Base-by-base conservation (phyloP, 2,329 filamentous ascomycete genomes). In the Aurifilum marmelostoma region DNA sequence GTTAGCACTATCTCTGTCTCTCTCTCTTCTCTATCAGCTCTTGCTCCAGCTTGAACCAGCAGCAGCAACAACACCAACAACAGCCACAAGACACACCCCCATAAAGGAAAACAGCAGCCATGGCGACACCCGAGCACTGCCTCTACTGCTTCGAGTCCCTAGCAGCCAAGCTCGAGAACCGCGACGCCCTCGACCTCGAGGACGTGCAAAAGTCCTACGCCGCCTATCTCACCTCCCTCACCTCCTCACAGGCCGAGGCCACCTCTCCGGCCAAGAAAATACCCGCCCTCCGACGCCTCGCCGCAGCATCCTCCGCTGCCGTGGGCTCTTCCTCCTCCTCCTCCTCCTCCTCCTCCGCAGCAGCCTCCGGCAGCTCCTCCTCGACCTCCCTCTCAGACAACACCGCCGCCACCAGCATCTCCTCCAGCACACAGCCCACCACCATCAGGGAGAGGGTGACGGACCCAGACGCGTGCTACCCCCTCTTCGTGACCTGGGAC, bases 401-500 rank as follows among this genome's bases (percentile, higher is more conserved):
- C 67, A 70, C 73, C 3, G 75, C 76, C 14, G 74, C 77, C 1
- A 81, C 82, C 9, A 77, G 81, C 47, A 73, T 76, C 59, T 72
- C 32, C 72, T 73, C 76, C 59, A 71, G 12, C 72, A 73, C 76
- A 11, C n/a, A n/a, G n/a, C 72, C 75, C 41, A 75, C 75, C 2
- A 72, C 73, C 21, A 76, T 74, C 64, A 69, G 75, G 47, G 70
- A 73, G 61, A 50, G 73, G 50, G 63, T 73, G 75, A 59, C 77
- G 76, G 70, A 75, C 75, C 72, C 70, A 73, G 72, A 73, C 73
- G 80, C 80, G 68, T 85, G 87, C 56, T 88, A 90, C 71, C 95
- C 95, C 0, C 86, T 98, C 52, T 98, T 98, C 78, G 92, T 99
- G 61, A 97, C 94, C 9, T 98, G 95, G 94, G 97, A 97, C 81